Conservation (phyloP, 2,329 filamentous ascomycete species). For the Chaetomiaceae sp. region DNA sequence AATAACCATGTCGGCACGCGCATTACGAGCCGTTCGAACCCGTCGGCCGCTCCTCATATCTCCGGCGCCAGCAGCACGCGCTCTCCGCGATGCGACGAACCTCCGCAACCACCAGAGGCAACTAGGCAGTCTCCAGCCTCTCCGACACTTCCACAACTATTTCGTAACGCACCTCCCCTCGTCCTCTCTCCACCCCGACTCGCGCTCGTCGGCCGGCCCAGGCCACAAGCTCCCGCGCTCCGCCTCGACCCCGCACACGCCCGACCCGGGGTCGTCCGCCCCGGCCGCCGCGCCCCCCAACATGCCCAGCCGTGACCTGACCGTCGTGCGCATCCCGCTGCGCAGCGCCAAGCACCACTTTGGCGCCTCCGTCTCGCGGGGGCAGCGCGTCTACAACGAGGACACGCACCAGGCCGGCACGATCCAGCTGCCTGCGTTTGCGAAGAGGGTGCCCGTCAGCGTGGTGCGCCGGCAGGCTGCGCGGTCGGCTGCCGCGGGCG, state of each 20-base stretch:
- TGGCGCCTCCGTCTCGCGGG: constrained; percentile 72
- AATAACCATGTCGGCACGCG: constrained; percentile 16
- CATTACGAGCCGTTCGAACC: constrained; percentile 13
- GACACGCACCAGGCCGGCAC: constrained; percentile 93
- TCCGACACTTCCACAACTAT: constrained; percentile 79
- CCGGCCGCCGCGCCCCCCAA: constrained; percentile 57
- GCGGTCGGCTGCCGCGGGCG: constrained; percentile 50
- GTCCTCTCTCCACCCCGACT: constrained; percentile 87
- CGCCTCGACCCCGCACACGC: constrained; percentile 73
- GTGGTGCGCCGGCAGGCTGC: constrained; percentile 42
- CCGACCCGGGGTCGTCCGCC: constrained; percentile 47
- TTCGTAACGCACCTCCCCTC: constrained; percentile 95
- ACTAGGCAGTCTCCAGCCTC: constrained; percentile 11
- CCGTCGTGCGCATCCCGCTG: constrained; percentile 90
- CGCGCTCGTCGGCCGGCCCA: constrained; percentile 56
- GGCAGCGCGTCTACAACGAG: constrained; percentile 85
- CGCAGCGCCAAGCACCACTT: constrained; percentile 95
- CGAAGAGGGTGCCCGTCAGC: constrained; percentile 71
- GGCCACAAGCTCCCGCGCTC: constrained; percentile 84
- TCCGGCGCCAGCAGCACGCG: constrained; percentile 7
- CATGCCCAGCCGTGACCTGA: constrained; percentile 68
- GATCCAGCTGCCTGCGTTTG: constrained; percentile 88
- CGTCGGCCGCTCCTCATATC: constrained; percentile 14
- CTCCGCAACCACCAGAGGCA: not conserved
- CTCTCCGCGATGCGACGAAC: constrained; percentile 1